Base-by-base conservation (phyloP, 176 grass and related monocot species). In the Carex scoparia region DNA sequence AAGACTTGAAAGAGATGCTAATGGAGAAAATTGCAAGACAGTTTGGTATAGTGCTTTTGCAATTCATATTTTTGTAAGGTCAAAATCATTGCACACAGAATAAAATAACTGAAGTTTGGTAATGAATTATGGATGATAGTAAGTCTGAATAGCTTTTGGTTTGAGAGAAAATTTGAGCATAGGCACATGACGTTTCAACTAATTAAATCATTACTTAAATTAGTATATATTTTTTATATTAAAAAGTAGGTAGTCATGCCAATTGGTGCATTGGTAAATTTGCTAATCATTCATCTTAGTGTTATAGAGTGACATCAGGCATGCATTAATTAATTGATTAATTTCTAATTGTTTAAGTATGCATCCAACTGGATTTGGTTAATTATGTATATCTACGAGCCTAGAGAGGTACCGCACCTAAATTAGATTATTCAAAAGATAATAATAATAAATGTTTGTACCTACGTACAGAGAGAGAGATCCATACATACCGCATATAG, bases 341-440 rank as follows among this genome's bases (percentile, higher is more conserved):
- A 78, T 35, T 57, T 35, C 51, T 8, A 16, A 78, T 78, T 78
- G 28, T 56, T 78, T 78, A 78, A 53, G 5, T 78, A 78, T 55
- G 28, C 74, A 57, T 78, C 51, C 51, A 77, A 57, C 74, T 78
- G 74, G 74, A 78, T 78, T 77, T 32, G 72, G 46, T 78, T 56
- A 23, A 10, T 73, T 51, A 16, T 44, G 9, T 42, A 46, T 77
- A 35, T 33, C 74, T 78, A 78, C 51, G 51, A 78, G 51, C 27
- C 13, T 78, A 78, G 51, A 56, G 73, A 78, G 74, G 74, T 57
- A 78, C 28, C 51, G 32, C 40, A 57, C 5, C 12, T 56, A 9
- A 56, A 14, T 28, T 57, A 32, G 30, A 78, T 57, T 57, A 78
- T 78, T 53, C 51, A 35, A 56, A 16, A 57, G 13, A 31, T 56